Conservation (phyloP, 805 yeast species). For the Saccharomycopsis sp. region DNA sequence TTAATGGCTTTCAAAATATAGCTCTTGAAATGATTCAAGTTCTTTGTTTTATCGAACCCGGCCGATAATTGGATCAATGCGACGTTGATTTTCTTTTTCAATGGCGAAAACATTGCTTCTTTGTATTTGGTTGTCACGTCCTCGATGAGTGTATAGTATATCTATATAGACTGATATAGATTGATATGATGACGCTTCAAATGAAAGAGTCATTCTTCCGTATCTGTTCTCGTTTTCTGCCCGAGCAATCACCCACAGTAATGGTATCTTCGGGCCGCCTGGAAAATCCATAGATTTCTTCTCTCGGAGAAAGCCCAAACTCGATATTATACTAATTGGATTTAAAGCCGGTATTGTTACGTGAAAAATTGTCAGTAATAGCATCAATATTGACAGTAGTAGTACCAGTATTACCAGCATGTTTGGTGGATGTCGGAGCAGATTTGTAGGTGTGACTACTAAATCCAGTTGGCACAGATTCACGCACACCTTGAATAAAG, state of each 20-base stretch:
- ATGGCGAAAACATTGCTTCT: conserved; percentile 14
- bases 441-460: not conserved
- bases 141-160: not conserved
- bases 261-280: not conserved
- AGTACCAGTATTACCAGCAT: no score
- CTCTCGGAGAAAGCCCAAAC: not conserved
- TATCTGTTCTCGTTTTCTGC: not conserved
- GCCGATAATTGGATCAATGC: conserved; percentile 83
- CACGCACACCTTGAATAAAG: not conserved
- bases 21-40: conserved; percentile 59
- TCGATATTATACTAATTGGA: not conserved
- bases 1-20: conserved; percentile 57
- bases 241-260: not conserved
- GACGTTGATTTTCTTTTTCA: conserved; percentile 57
- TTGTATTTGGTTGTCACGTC: no score
- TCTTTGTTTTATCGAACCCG: conserved; percentile 71
- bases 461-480: not conserved
- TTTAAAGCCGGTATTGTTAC: not conserved
- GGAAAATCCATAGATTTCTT: not conserved
- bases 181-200: no score
- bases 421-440: not conserved
- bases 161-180: no score
- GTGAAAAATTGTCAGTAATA: not conserved
- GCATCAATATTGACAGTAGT: no score
- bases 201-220: not conserved